phyloP scores from a whole-genome alignment of 768 basidiomycete genomes.

The Trametopsis cervina region DNA sequence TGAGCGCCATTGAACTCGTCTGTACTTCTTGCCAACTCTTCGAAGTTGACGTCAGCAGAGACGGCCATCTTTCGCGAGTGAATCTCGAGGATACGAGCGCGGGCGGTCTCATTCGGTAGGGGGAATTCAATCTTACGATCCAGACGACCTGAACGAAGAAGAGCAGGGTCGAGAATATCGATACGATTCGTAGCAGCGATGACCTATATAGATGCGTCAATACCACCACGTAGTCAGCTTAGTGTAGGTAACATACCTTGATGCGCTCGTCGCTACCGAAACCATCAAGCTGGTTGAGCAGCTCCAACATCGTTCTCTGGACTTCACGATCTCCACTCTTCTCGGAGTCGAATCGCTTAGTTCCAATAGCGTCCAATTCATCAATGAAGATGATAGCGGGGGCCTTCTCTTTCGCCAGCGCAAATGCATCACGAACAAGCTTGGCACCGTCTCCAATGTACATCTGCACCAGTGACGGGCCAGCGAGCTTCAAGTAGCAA shows the following conservation, averaged over 20 bases:
- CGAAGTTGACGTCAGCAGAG: slow-evolving; percentile 86
- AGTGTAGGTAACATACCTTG: slow-evolving; percentile 51
- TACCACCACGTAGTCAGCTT: slow-evolving; percentile 2
- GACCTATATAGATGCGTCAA: slow-evolving; percentile 45
- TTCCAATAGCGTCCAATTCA: slow-evolving; percentile 97
- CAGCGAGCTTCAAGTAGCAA: slow-evolving; percentile 96
- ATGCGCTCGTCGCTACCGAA: slow-evolving; percentile 96
- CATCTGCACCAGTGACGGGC: slow-evolving; percentile 98
- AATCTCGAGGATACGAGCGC: slow-evolving; percentile 93
- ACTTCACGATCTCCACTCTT: slow-evolving; percentile 99
- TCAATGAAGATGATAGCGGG: slow-evolving; percentile 99
- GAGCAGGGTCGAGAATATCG: slow-evolving; percentile 95
- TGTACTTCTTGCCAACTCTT: slow-evolving; percentile 92
- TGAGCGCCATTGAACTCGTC: slow-evolving; percentile 99
- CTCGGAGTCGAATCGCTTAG: slow-evolving; percentile 97
- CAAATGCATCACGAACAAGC: slow-evolving; percentile 96
- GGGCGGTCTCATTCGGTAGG: slow-evolving; percentile 91
- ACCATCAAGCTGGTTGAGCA: slow-evolving; percentile 96
- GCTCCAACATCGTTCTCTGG: slow-evolving; percentile 99
- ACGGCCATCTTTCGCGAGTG: slow-evolving; percentile 96
- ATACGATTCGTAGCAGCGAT: slow-evolving; percentile 99
- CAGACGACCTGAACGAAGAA: slow-evolving; percentile 95
- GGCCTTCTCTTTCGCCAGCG: slow-evolving; percentile 95
- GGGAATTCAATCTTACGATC: slow-evolving; percentile 99
- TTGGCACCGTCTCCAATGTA: slow-evolving; percentile 99